A percentile compares a stretch with the other conserved stretches of the same genome.
phyloP scores from a whole-genome alignment of 495 filamentous ascomycete species.

The Tuber microsphaerosporum region DNA sequence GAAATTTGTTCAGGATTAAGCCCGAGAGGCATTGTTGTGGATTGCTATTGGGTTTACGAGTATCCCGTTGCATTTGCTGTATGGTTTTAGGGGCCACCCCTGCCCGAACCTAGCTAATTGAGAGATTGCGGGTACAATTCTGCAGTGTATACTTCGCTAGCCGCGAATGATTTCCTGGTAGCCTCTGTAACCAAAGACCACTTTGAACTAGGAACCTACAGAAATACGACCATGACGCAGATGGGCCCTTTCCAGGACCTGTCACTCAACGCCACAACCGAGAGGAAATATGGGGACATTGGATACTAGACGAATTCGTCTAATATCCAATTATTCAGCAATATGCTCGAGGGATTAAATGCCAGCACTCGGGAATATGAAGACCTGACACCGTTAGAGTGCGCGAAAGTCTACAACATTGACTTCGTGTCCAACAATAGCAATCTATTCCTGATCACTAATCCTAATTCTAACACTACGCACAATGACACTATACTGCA shows the following conservation, averaged over 20 bases:
- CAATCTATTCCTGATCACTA: neutral
- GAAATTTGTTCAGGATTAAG: slow-evolving; percentile 32
- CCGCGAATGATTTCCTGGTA: neutral
- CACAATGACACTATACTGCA: neutral
- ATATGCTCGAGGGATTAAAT: neutral
- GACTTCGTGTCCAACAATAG: neutral
- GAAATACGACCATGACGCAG: neutral
- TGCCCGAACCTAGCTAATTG: too few relatives aligned
- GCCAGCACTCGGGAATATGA: neutral
- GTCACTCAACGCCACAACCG: too few relatives aligned
- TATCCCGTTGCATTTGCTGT: slow-evolving; percentile 41
- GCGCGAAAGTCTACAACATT: neutral
- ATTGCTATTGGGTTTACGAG: slow-evolving; percentile 24
- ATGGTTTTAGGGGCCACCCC: too few relatives aligned
- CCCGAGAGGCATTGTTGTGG: slow-evolving; percentile 25
- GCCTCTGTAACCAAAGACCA: neutral
- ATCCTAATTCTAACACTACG: too few relatives aligned
- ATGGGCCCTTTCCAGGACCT: too few relatives aligned
- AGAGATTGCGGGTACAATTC: slow-evolving; percentile 30
- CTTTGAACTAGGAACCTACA: neutral
- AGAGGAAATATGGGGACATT: too few relatives aligned
- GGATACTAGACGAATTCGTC: too few relatives aligned
- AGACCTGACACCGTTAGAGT: neutral
- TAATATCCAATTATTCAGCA: neutral
- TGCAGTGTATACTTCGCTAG: slow-evolving; percentile 31